phyloP scores from a whole-genome alignment of 768 basidiomycete genomes.

The Gymnopilus dilepis region DNA sequence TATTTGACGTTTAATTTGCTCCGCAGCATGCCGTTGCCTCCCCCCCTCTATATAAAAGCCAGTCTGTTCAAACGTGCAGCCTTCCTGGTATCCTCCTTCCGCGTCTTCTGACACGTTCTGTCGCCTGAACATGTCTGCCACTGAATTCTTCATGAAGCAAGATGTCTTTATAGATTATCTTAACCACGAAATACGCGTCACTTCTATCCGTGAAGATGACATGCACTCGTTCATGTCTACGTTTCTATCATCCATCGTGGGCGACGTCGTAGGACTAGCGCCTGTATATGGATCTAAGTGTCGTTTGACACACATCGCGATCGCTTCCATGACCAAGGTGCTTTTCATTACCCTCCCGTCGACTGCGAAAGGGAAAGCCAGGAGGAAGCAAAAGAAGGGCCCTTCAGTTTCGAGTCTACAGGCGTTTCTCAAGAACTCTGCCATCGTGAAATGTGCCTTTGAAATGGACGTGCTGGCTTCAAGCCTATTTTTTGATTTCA shows the following conservation, averaged over 20 bases:
- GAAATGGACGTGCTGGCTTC: constrained; percentile 50
- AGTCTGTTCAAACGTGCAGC: too few species aligned
- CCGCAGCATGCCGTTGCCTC: too few species aligned
- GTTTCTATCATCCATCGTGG: constrained; percentile 35
- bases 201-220: constrained; percentile 29
- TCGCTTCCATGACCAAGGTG: constrained; percentile 40
- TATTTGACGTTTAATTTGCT: too few species aligned
- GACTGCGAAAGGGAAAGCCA: constrained; percentile 13
- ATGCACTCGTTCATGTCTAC: constrained; percentile 25
- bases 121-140: background rate
- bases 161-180: constrained; percentile 34
- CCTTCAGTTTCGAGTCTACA: constrained; percentile 31
- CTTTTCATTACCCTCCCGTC: constrained; percentile 36
- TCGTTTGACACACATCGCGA: constrained; percentile 41
- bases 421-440: constrained; percentile 35
- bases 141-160: constrained; percentile 34
- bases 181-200: constrained; percentile 33
- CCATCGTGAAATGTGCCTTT: constrained; percentile 43
- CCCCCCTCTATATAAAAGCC: too few species aligned
- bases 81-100: too few species aligned
- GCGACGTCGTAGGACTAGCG: constrained; percentile 44
- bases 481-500: constrained; percentile 45
- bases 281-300: constrained; percentile 44
- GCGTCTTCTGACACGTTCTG: too few species aligned
- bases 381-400: constrained; percentile 11